phyloP scores from a whole-genome alignment of 352 stramenopile species.

The Phytopythium litorale region DNA sequence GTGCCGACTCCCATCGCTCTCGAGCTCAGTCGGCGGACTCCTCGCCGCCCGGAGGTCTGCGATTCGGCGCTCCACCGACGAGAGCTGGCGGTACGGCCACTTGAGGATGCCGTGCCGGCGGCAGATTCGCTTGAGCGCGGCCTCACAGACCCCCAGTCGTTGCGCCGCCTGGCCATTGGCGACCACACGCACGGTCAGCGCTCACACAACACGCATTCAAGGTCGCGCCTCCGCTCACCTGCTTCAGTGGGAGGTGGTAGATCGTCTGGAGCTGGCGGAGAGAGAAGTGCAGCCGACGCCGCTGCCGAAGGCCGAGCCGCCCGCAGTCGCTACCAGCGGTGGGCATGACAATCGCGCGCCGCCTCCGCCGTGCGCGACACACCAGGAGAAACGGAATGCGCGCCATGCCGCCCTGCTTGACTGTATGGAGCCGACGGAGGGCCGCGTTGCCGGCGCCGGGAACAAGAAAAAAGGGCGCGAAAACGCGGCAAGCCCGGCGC shows the following conservation, averaged over 20 bases:
- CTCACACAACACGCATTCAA: not conserved
- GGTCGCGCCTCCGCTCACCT: slow-evolving; percentile 21
- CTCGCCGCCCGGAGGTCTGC: slow-evolving; percentile 18
- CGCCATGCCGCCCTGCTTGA: not conserved
- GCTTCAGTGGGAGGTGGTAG: slow-evolving; percentile 73
- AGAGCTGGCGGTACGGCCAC: slow-evolving; percentile 70
- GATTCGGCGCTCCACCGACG: slow-evolving; percentile 56
- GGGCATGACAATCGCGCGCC: not conserved
- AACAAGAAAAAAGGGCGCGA: slow-evolving; percentile 4
- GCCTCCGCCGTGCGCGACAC: not conserved
- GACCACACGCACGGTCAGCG: slow-evolving; percentile 11
- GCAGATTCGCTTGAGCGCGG: slow-evolving; percentile 81
- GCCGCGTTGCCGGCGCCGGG: not conserved
- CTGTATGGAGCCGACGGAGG: not conserved
- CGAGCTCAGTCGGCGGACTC: not conserved
- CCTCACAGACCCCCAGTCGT: slow-evolving; percentile 62
- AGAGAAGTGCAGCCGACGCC: slow-evolving; percentile 48
- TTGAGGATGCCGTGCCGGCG: slow-evolving; percentile 64
- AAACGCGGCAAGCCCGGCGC: not conserved
- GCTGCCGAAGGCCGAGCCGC: slow-evolving; percentile 3
- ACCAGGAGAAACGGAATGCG: not conserved
- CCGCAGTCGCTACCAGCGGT: not conserved
- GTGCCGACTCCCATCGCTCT: not conserved
- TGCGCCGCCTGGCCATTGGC: slow-evolving; percentile 38
- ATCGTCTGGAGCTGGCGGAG: slow-evolving; percentile 53